These are phyloP conservation scores for Strigomonas oncopelti DNA, from an alignment of 208 protist species.

Conservation along the genomic window DNA sequence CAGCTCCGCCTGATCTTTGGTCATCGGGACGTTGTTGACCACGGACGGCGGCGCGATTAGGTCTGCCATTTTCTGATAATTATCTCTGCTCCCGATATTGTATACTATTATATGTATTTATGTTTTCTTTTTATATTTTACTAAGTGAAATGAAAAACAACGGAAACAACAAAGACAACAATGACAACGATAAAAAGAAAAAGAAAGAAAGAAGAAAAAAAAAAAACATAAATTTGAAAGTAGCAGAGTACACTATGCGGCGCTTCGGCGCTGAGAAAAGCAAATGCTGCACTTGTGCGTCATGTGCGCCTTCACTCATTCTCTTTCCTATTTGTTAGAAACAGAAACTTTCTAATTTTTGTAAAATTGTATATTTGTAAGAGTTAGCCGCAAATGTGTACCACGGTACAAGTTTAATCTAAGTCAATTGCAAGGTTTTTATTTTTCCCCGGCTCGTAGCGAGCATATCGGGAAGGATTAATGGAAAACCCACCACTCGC, in stretches of 20 bases:
- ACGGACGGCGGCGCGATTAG: too few species aligned
- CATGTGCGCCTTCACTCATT: too few species aligned
- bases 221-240: background rate
- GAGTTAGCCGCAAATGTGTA: background rate
- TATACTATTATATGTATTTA: background rate
- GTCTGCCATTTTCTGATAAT: too few species aligned
- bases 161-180: background rate
- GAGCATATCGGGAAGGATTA: constrained; percentile 20
- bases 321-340: background rate
- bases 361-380: background rate
- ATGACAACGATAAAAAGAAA: background rate
- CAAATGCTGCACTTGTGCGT: too few species aligned
- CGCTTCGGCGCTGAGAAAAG: too few species aligned
- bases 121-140: constrained; percentile 1
- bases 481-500: constrained; percentile 8
- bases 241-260: background rate
- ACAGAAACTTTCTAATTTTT: background rate
- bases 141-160: constrained; percentile 14
- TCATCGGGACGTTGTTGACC: constrained; percentile 19
- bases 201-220: constrained; percentile 5
- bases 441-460: constrained; percentile 19
- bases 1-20: constrained; percentile 26
- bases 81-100: too few species aligned
- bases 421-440: constrained; percentile 23
- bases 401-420: background rate